Percentiles rank a stretch among this genome's conserved stretches.
Evolutionary conservation across 495 filamentous ascomycete genomes (phyloP).

Genomic region (Parmelia sp.): DNA sequence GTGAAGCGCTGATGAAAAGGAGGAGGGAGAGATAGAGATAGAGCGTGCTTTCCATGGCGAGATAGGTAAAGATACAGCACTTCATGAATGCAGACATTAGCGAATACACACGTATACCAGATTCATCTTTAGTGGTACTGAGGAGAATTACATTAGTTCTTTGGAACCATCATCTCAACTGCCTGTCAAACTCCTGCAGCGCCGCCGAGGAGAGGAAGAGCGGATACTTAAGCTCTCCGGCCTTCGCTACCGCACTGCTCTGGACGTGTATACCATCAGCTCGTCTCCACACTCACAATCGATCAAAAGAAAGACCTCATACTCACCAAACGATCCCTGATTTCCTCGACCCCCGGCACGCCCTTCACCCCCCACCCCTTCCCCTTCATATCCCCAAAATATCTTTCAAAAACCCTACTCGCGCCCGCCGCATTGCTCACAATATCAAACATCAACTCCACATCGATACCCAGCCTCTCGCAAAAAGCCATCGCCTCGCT

Average conservation of each 20-base stretch:
- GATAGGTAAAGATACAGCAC: too few relatives aligned
- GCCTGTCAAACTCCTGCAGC: constrained; percentile 8
- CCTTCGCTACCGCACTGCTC: neutral
- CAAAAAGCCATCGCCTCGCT: constrained; percentile 65
- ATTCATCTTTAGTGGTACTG: too few relatives aligned
- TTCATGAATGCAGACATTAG: too few relatives aligned
- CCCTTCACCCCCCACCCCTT: constrained; percentile 21
- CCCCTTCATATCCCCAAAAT: constrained; percentile 50
- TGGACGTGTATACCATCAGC: neutral
- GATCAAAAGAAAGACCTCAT: neutral
- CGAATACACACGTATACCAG: too few relatives aligned
- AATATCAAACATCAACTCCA: constrained; percentile 58
- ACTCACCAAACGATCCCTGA: constrained; percentile 7
- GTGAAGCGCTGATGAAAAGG: too few relatives aligned
- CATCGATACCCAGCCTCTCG: constrained; percentile 52
- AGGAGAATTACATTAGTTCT: too few relatives aligned
- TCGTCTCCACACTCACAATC: neutral
- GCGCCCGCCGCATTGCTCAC: constrained; percentile 65
- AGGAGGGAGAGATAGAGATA: too few relatives aligned
- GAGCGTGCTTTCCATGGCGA: too few relatives aligned
- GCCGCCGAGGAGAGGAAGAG: constrained; percentile 14
- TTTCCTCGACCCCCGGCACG: neutral
- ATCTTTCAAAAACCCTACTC: constrained; percentile 53
- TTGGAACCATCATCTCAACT: neutral
- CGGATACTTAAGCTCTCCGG: constrained; percentile 4